phyloP scores from a whole-genome alignment of 495 filamentous ascomycete species.

The Xylaria nigripes region DNA sequence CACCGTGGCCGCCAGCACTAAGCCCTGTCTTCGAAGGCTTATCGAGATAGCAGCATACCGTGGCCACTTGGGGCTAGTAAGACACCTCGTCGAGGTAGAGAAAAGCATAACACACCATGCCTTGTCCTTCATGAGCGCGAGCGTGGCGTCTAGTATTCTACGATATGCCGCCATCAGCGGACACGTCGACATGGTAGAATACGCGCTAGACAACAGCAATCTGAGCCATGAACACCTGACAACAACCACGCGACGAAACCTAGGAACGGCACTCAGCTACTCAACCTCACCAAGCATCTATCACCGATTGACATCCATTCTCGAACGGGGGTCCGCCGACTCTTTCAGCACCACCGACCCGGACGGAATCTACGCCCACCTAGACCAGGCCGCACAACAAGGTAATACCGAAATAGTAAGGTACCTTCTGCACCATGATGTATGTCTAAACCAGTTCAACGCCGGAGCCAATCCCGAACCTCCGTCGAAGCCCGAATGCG shows the following conservation, averaged over 20 bases:
- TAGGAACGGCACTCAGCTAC: constrained; percentile 4
- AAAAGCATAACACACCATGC: constrained; percentile 4
- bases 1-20: constrained; percentile 9
- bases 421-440: constrained; percentile 4
- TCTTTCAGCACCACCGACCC: constrained; percentile 2
- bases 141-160: constrained; percentile 4
- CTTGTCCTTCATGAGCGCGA: constrained; percentile 7
- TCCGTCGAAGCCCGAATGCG: constrained; percentile 3
- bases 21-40: constrained; percentile 7
- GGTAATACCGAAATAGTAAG: constrained; percentile 12
- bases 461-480: constrained; percentile 5
- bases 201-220: constrained; percentile 11
- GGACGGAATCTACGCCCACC: constrained; percentile 3
- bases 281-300: constrained; percentile 1
- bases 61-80: constrained; percentile 7
- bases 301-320: neutral
- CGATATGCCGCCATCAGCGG: constrained; percentile 6
- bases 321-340: constrained; percentile 1
- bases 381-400: constrained; percentile 9
- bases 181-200: constrained; percentile 1
- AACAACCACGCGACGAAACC: constrained; percentile 5
- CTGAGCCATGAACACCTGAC: constrained; percentile 1
- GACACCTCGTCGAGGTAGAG: constrained; percentile 7
- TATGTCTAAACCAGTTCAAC: constrained; percentile 6
- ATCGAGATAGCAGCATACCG: constrained; percentile 11